These are phyloP conservation scores for Hepatocystis sp. DNA, from an alignment of 169 alveolate genomes.

Conservation along the genomic window DNA sequence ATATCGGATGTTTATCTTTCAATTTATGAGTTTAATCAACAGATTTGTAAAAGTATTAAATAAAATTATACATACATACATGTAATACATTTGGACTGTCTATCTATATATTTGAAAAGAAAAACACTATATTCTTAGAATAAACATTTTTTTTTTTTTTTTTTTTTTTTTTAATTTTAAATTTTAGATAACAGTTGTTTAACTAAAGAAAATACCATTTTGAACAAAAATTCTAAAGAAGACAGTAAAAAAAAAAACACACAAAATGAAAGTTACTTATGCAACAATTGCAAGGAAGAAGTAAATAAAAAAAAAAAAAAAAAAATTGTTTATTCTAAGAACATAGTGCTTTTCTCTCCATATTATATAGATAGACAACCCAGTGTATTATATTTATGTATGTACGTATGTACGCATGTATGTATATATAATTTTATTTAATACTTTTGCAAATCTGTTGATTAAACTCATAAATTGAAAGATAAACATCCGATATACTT, in stretches of 20 bases:
- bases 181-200: conserved; percentile 9
- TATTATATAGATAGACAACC: no score
- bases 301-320: conserved; percentile 23
- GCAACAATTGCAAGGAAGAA: conserved; percentile 51
- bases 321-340: no score
- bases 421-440: no score
- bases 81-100: no score
- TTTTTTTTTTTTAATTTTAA: neutral
- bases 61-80: no score
- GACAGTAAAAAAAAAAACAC: neutral
- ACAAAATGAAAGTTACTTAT: conserved; percentile 10
- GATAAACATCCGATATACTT: conserved; percentile 39
- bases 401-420: no score
- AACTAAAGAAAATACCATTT: conserved; percentile 3
- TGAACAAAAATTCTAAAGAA: neutral
- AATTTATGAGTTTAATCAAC: conserved; percentile 43
- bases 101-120: no score
- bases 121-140: no score
- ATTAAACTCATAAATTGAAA: conserved; percentile 40
- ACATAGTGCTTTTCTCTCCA: no score
- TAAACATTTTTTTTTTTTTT: neutral
- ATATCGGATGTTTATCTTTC: conserved; percentile 48
- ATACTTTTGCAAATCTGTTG: conserved; percentile 15
- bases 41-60: conserved; percentile 2
- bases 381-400: no score